These are phyloP conservation scores for Daldinia decipiens DNA, from an alignment of 495 filamentous ascomycete genomes.

Conservation along the genomic window DNA sequence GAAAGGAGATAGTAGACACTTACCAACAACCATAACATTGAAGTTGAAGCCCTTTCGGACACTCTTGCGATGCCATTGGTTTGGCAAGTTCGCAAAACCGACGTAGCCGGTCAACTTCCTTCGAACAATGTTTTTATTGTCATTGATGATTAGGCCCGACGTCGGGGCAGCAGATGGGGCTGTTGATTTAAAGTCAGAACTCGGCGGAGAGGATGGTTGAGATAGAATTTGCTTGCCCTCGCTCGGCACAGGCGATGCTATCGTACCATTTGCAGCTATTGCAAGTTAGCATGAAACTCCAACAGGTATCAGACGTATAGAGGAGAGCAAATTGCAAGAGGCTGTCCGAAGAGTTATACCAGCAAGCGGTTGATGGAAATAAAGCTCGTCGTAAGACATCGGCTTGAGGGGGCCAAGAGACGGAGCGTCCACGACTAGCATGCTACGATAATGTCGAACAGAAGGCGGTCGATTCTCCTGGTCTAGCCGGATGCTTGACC, in stretches of 20 bases:
- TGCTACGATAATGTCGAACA: constrained; percentile 58
- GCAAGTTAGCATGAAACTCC: constrained; percentile 45
- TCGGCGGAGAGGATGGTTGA: constrained; percentile 56
- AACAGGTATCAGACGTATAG: constrained; percentile 17
- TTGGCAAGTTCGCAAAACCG: constrained; percentile 97
- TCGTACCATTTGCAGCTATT: constrained; percentile 67
- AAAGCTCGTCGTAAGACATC: constrained; percentile 60
- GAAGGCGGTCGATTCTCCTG: constrained; percentile 49
- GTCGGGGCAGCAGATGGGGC: constrained; percentile 64
- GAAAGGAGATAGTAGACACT: constrained; percentile 40
- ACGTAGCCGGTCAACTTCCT: constrained; percentile 98
- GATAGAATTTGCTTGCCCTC: constrained; percentile 60
- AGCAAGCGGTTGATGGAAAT: constrained; percentile 46
- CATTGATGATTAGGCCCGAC: constrained; percentile 63
- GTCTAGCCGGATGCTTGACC: constrained; percentile 52
- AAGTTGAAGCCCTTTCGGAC: constrained; percentile 99
- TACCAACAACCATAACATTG: constrained; percentile 99
- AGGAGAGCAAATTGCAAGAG: constrained; percentile 40
- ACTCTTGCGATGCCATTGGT: constrained; percentile 99
- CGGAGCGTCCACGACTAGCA: constrained; percentile 59
- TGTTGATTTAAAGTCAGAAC: constrained; percentile 80
- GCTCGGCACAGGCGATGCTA: constrained; percentile 66
- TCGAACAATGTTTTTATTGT: constrained; percentile 97
- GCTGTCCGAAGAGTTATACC: constrained; percentile 51
- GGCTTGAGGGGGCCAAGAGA: constrained; percentile 58